These are phyloP conservation scores for Hanseniaspora lindneri DNA, from an alignment of 805 yeast genomes.

Conservation along the genomic window DNA sequence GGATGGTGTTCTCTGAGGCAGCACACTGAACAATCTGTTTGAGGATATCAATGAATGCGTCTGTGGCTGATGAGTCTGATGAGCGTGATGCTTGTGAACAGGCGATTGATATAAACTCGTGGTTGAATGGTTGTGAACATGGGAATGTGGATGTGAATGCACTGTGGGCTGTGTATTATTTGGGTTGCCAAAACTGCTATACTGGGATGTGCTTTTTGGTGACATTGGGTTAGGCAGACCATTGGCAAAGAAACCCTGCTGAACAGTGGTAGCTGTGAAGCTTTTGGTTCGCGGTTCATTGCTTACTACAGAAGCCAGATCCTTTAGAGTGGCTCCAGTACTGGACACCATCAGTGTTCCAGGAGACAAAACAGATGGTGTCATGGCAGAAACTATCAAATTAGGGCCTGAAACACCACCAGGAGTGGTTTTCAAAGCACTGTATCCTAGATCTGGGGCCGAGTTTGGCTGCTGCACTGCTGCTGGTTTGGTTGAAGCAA, in stretches of 20 bases:
- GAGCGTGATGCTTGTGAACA: background rate
- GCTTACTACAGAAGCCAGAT: conserved; percentile 2
- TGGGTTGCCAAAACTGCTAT: background rate
- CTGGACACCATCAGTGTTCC: background rate
- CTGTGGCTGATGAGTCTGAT: background rate
- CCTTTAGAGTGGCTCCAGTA: background rate
- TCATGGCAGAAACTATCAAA: background rate
- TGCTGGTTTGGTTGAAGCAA: no score
- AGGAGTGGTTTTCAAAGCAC: background rate
- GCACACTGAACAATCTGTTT: background rate
- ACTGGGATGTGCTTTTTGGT: background rate
- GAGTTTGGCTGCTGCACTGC: no score
- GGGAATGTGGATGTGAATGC: background rate
- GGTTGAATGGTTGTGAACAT: background rate
- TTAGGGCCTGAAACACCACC: background rate
- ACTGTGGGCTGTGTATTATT: background rate
- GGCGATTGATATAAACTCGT: background rate
- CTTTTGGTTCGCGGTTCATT: conserved; percentile 1
- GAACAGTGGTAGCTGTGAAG: background rate
- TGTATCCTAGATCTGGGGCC: no score
- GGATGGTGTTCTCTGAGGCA: background rate
- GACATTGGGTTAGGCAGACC: conserved; percentile 1
- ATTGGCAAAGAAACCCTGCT: background rate
- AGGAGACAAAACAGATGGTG: background rate
- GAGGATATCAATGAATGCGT: background rate